Evolutionary conservation across 306 rosid genomes (phyloP).

Genomic region (Castanea sativa): DNA sequence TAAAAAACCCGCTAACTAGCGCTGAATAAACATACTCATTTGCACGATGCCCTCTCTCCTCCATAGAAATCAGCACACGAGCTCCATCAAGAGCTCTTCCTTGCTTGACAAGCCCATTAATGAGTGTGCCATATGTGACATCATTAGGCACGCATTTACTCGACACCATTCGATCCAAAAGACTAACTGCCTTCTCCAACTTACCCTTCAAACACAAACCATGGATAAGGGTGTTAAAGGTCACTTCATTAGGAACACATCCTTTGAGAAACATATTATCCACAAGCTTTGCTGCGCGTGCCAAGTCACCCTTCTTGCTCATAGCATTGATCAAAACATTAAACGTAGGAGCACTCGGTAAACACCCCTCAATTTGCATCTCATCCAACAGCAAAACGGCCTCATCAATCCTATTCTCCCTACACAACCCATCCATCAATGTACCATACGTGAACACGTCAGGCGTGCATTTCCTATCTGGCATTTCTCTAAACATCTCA

Average conservation of each 20-base stretch:
- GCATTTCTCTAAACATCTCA: slow-evolving; percentile 69
- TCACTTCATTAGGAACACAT: slow-evolving; percentile 78
- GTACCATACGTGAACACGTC: slow-evolving; percentile 72
- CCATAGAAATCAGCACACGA: slow-evolving; percentile 53
- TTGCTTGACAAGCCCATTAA: slow-evolving; percentile 80
- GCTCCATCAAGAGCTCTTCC: slow-evolving; percentile 72
- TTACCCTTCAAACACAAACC: slow-evolving; percentile 87
- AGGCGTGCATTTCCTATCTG: slow-evolving; percentile 52
- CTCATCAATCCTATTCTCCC: slow-evolving; percentile 71
- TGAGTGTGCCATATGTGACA: slow-evolving; percentile 82
- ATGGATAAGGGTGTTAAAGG: slow-evolving; percentile 75
- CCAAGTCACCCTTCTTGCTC: slow-evolving; percentile 80
- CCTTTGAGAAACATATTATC: slow-evolving; percentile 96
- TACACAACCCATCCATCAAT: slow-evolving; percentile 87
- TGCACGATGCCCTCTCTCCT: slow-evolving; percentile 68
- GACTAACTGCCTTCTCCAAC: slow-evolving; percentile 78
- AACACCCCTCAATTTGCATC: slow-evolving; percentile 85
- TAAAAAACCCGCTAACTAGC: slow-evolving; percentile 84
- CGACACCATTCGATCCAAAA: slow-evolving; percentile 63
- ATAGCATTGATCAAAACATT: slow-evolving; percentile 81
- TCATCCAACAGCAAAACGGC: slow-evolving; percentile 80
- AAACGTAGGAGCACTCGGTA: slow-evolving; percentile 57
- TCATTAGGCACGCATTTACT: slow-evolving; percentile 76
- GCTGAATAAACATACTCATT: slow-evolving; percentile 74
- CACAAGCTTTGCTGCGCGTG: slow-evolving; percentile 73